phyloP scores from a whole-genome alignment of 495 filamentous ascomycete genomes.

The Penicillium flavigenum region DNA sequence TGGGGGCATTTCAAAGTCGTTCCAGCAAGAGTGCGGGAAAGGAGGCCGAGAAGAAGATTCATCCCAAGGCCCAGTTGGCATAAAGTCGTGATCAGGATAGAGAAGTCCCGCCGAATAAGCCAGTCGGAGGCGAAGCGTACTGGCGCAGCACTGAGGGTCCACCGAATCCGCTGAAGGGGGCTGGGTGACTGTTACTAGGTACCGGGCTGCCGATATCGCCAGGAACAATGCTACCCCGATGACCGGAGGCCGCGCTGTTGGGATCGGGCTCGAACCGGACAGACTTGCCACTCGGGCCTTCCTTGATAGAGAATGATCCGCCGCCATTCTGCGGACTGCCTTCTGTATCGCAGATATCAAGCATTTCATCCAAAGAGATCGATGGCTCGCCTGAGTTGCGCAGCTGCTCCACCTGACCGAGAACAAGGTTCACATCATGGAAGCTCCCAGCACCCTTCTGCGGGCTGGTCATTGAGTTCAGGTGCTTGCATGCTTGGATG shows the following conservation, averaged over 20 bases:
- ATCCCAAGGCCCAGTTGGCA: not conserved
- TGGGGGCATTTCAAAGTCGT: conserved; percentile 21
- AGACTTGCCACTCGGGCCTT: conserved; percentile 48
- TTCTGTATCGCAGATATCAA: conserved; percentile 89
- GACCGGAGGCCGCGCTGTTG: conserved; percentile 40
- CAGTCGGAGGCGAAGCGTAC: conserved; percentile 40
- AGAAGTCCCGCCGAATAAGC: conserved; percentile 34
- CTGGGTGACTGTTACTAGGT: conserved; percentile 42
- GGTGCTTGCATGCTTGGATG: conserved; percentile 59
- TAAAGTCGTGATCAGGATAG: conserved; percentile 12
- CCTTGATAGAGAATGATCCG: conserved; percentile 69
- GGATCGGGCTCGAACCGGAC: conserved; percentile 64
- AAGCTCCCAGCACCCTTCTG: conserved; percentile 49
- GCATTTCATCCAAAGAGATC: conserved; percentile 68
- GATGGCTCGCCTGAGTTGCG: conserved; percentile 55
- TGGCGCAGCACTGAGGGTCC: conserved; percentile 41
- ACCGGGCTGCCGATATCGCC: conserved; percentile 55
- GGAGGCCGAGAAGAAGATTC: conserved; percentile 1
- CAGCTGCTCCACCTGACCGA: conserved; percentile 62
- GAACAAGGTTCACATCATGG: conserved; percentile 64
- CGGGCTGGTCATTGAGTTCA: conserved; percentile 43
- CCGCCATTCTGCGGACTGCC: conserved; percentile 86
- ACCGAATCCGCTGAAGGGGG: conserved; percentile 41
- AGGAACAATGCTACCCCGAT: conserved; percentile 44
- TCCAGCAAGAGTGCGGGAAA: conserved; percentile 15